These are phyloP conservation scores for Nannizziopsis arthrosporioides DNA, from an alignment of 2,329 filamentous ascomycete genomes.

Conservation along the genomic window DNA sequence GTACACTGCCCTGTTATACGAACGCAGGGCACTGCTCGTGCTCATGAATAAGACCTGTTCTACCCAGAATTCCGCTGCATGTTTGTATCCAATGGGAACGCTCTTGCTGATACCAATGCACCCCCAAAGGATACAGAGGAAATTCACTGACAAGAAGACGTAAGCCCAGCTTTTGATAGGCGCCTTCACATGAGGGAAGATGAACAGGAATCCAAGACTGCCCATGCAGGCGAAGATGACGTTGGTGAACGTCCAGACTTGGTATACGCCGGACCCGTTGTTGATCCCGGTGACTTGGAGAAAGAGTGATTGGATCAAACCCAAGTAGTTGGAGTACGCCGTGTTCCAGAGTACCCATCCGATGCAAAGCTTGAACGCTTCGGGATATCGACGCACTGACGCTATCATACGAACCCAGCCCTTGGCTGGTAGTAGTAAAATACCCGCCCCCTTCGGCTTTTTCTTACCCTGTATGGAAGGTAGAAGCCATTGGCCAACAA, in stretches of 20 bases:
- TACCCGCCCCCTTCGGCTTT: neutral
- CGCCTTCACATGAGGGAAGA: constrained; percentile 1
- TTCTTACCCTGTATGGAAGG: neutral
- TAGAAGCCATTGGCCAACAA: constrained; percentile 4
- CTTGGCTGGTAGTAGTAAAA: neutral
- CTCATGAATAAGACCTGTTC: constrained; percentile 7
- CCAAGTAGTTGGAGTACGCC: constrained; percentile 1
- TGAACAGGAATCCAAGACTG: constrained; percentile 3
- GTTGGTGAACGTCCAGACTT: constrained; percentile 5
- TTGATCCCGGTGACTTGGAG: constrained; percentile 4
- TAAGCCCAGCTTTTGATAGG: constrained; percentile 8
- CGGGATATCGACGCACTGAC: constrained; percentile 3
- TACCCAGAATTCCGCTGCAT: constrained; percentile 6
- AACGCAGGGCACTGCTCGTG: constrained; percentile 6
- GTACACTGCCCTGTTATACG: constrained; percentile 6
- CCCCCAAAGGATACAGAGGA: constrained; percentile 6
- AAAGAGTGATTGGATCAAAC: constrained; percentile 1
- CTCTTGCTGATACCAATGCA: constrained; percentile 4
- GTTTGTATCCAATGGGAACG: constrained; percentile 4
- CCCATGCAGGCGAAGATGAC: constrained; percentile 5
- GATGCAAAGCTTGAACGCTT: constrained; percentile 7
- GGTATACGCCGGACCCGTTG: constrained; percentile 4
- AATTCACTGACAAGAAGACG: constrained; percentile 4
- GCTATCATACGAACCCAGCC: neutral
- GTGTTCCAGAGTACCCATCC: constrained; percentile 8